Evolutionary conservation across 257 asterid species (phyloP), one percentile per base, ranked within the genome.

Genomic region (Paraleonurus japonicus): DNA sequence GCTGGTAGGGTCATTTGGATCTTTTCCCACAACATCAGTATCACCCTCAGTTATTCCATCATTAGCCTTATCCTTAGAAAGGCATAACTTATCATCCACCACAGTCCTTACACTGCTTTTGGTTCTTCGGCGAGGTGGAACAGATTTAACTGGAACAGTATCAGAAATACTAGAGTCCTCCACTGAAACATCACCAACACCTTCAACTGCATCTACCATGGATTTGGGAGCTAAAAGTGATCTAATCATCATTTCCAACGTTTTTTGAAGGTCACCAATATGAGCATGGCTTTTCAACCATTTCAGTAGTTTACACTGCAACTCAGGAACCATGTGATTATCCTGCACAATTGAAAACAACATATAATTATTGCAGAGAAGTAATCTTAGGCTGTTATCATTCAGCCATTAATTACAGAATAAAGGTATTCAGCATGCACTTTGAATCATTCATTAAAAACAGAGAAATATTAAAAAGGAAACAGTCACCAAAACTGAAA

Each of bases 251-350:
- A 73, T 81, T 65, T 85, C 85, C 83, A 81, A 54, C 22, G 89
- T 77, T 70, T 86, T 89, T 51, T 73, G 89, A 30, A 79, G 82
- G 75, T 80, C 82, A 53, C 86, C 86, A 66, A 81, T 51, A 58
- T 85, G 79, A 74, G 85, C 93, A 80, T 88, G 91, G 71, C 71
- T 84, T 78, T 79, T 83, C 79, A 95, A 84, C 99, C 99, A 95
- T 61, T 76, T 78, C 59, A 81, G 78, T 65, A 95, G 71, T 83
- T 92, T 91, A 66, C 75, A 75, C 59, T 78, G 92, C 41, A 87
- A 61, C 74, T 83, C 90, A 27, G 95, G 86, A 45, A 69, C 81
- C 53, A 81, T 77, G 72, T 74, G 76, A 76, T 86, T 83, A 70
- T 89, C 96, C 97, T 94, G 89, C 85, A 73, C 27, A 67, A 65